Conservation (phyloP, 1,284 basidiomycete genomes). For the Cryptococcus maquisensis region DNA sequence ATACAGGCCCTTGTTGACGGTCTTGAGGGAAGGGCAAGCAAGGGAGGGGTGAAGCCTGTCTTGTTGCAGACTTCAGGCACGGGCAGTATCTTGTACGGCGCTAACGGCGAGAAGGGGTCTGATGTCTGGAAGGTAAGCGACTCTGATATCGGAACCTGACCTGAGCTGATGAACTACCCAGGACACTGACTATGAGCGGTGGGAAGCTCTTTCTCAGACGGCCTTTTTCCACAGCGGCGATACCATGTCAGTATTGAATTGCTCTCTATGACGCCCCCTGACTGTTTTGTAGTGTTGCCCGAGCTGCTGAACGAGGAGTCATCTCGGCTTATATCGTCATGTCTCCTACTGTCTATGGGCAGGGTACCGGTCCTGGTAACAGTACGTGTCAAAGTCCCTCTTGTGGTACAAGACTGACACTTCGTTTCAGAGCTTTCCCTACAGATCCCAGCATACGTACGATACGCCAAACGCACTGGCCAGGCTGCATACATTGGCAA, state of each 20-base stretch:
- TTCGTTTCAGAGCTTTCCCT: slow-evolving; percentile 12
- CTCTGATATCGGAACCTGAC: no score
- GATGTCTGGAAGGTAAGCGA: slow-evolving; percentile 14
- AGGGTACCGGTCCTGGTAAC: slow-evolving; percentile 16
- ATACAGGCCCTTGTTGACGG: slow-evolving; percentile 18
- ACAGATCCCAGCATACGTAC: slow-evolving; percentile 17
- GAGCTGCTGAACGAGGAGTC: slow-evolving; percentile 11
- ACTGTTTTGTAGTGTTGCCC: slow-evolving; percentile 3
- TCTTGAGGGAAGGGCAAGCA: slow-evolving; percentile 8
- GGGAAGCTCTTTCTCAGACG: slow-evolving; percentile 12
- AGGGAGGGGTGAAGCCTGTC: slow-evolving; percentile 10
- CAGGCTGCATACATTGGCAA: slow-evolving; percentile 19
- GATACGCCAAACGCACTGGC: slow-evolving; percentile 16
- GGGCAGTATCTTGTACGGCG: slow-evolving; percentile 15
- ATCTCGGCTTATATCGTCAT: slow-evolving; percentile 19
- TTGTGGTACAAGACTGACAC: neutral
- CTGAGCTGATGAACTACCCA: neutral
- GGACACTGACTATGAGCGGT: slow-evolving; percentile 15
- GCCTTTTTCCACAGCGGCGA: slow-evolving; percentile 19
- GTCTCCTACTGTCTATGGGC: slow-evolving; percentile 19
- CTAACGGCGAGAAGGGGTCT: slow-evolving; percentile 10
- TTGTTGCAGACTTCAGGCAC: slow-evolving; percentile 16
- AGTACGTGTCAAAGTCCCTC: slow-evolving; percentile 3
- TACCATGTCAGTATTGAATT: slow-evolving; percentile 7
- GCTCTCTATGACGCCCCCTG: neutral